Base-by-base conservation (phyloP, 1,139 yeast genomes). In the Nematodospora anomalae region DNA sequence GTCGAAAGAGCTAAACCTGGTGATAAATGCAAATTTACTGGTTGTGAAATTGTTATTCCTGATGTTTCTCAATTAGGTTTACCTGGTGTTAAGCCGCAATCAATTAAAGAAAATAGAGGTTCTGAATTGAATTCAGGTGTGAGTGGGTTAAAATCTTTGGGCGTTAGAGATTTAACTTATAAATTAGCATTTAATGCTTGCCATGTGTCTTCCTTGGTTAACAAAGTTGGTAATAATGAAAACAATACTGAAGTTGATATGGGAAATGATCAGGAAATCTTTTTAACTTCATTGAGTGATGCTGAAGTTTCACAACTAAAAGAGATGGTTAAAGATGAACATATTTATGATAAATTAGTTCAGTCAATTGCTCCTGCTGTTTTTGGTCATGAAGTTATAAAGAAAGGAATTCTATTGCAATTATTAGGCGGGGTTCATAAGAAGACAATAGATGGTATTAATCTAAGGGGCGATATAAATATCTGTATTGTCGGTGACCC, bases 1-100 rank as follows among this genome's bases (percentile, higher is more conserved):
- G 98, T 94, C 6, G 99, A 92, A 58, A 76, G 90, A 47, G 97
- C 97, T 3, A 94, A 92, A 60, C 97, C 99, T 1, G 99, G 99
- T 47, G 98, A 92, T 60, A 86, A 89, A 58, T 88, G 97, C 64
- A 80, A 81, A 49, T 90, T 94, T 59, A 88, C 96, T 0, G 99
- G 99, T 33, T 85, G 96, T 1, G 95, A 89, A 55, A 89, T 94
- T 43, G 98, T 92, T 10, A 80, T 92, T 16, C 99, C 99, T 1
- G 98, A 92, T 63, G 85, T 94, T 7, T 72, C 96, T 1, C 98
- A 94, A 62, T 71, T 92, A 38, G 97, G 97, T n/a, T 69, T 94
- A 30, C 98, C 98, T 0, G 99, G 99, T 43, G 81, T 92, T 13
- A 92, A 89, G 56, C 94, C 98, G 4, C 80, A 85, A 45, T 76